A percentile compares a stretch with the other conserved stretches of the same genome.
Conservation (phyloP, 2,329 filamentous ascomycete species). For the Byssochlamys sp. region DNA sequence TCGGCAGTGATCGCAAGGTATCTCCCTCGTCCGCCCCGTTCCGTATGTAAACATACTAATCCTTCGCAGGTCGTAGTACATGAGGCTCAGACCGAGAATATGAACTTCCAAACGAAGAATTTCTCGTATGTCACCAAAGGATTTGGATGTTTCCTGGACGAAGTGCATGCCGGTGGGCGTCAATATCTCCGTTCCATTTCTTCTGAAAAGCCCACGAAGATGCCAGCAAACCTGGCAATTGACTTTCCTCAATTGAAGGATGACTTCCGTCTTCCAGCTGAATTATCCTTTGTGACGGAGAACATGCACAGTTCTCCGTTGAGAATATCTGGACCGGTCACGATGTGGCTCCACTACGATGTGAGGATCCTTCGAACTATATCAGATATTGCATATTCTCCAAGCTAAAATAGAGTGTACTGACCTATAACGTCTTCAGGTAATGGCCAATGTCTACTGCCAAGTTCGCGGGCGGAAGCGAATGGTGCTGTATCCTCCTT, state of each 20-base stretch:
- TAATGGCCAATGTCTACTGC: conserved; percentile 78
- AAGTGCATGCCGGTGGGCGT: conserved; percentile 49
- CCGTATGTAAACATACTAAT: conserved; percentile 2
- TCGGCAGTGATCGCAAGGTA: conserved; percentile 56
- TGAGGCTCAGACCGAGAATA: conserved; percentile 52
- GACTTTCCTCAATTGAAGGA: conserved; percentile 62
- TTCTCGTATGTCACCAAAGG: conserved; percentile 62
- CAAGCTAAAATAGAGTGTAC: neutral
- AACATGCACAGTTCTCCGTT: conserved; percentile 68
- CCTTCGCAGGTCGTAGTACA: conserved; percentile 59
- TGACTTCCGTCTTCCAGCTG: conserved; percentile 61
- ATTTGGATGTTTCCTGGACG: conserved; percentile 58
- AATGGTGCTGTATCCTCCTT: conserved; percentile 67
- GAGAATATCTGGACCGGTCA: conserved; percentile 67
- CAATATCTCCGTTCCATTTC: conserved; percentile 75
- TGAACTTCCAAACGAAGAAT: conserved; percentile 78
- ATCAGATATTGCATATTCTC: conserved; percentile 15
- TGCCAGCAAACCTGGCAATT: conserved; percentile 56
- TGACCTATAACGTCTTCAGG: conserved; percentile 35
- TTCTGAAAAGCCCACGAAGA: conserved; percentile 54
- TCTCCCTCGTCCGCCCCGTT: conserved; percentile 1
- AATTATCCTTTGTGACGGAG: conserved; percentile 50
- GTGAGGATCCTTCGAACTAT: conserved; percentile 31
- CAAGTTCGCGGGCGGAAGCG: conserved; percentile 67
- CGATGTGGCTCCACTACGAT: conserved; percentile 87